Conservation (phyloP, 1,284 basidiomycete species). For the Pterulicium gracile region DNA sequence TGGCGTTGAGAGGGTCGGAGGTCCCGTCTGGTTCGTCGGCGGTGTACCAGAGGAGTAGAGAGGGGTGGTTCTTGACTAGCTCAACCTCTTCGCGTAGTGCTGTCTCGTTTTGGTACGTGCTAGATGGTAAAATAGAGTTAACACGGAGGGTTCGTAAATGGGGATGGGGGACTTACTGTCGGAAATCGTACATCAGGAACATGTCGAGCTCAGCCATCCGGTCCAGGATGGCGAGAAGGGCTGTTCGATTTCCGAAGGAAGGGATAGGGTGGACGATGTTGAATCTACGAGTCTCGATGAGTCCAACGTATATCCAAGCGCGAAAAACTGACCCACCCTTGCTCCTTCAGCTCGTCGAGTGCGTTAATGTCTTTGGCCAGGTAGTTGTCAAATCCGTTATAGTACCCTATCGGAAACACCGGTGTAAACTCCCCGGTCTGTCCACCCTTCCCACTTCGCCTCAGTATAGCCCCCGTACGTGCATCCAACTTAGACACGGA, state of each 20-base stretch:
- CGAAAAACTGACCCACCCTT: constrained; percentile 38
- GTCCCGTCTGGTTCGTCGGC: constrained; percentile 68
- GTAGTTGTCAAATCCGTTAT: constrained; percentile 54
- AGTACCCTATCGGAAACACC: constrained; percentile 66
- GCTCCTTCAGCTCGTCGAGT: constrained; percentile 43
- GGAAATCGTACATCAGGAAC: constrained; percentile 74
- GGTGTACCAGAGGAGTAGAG: constrained; percentile 70
- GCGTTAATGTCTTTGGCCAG: constrained; percentile 43
- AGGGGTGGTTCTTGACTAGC: constrained; percentile 49
- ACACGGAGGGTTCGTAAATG: constrained; percentile 1
- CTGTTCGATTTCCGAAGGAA: constrained; percentile 45
- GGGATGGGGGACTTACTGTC: constrained; percentile 31
- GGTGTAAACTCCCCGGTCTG: constrained; percentile 40
- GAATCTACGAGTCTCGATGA: constrained; percentile 8
- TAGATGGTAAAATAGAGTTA: constrained; percentile 14
- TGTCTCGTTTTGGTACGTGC: constrained; percentile 54
- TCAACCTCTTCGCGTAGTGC: constrained; percentile 58
- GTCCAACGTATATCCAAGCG: background rate
- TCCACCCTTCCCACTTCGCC: constrained; percentile 34
- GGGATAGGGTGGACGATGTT: constrained; percentile 55
- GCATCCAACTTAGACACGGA: constrained; percentile 62
- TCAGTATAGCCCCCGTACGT: constrained; percentile 56
- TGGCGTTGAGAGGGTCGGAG: constrained; percentile 53
- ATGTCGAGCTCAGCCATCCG: constrained; percentile 62
- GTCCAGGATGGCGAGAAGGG: constrained; percentile 46